A percentile compares a stretch with the other conserved stretches of the same genome.
phyloP scores from a whole-genome alignment of 768 basidiomycete genomes.

The Leccinum imitatum region DNA sequence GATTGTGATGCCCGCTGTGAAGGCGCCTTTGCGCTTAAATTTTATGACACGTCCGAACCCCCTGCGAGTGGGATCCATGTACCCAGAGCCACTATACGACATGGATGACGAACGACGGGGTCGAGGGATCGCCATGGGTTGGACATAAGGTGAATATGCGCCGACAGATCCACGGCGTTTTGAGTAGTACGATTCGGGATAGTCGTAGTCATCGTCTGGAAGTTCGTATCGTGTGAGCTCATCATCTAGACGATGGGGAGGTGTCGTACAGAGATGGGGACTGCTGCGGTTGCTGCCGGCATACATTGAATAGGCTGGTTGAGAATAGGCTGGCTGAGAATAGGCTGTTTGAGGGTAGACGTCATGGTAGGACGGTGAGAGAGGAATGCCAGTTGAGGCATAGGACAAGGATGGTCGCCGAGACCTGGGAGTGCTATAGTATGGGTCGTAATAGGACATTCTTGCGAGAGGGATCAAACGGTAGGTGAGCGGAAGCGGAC shows the following conservation, averaged over 20 bases:
- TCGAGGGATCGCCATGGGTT: slow-evolving; percentile 22
- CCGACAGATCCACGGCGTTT: slow-evolving; percentile 22
- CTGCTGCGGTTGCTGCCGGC: slow-evolving; percentile 38
- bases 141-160: slow-evolving; percentile 25
- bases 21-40: slow-evolving; percentile 72
- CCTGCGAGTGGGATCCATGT: slow-evolving; percentile 45
- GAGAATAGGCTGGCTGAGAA: not conserved
- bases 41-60: slow-evolving; percentile 56
- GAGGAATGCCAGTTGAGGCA: slow-evolving; percentile 28
- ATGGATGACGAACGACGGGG: slow-evolving; percentile 41
- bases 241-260: not conserved
- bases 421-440: slow-evolving; percentile 33
- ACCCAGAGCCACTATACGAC: slow-evolving; percentile 34
- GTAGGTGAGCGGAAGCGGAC: slow-evolving; percentile 2
- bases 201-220: slow-evolving; percentile 53
- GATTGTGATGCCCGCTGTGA: slow-evolving; percentile 63
- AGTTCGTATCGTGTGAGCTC: not conserved
- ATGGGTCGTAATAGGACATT: slow-evolving; percentile 48
- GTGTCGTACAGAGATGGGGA: slow-evolving; percentile 41
- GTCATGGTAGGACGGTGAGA: slow-evolving; percentile 44
- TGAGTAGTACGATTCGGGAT: slow-evolving; percentile 50
- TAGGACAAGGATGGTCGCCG: slow-evolving; percentile 37
- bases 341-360: not conserved
- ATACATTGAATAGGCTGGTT: slow-evolving; percentile 47
- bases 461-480: slow-evolving; percentile 14